phyloP scores from a whole-genome alignment of 345 rosid genomes.

The Corchorus capsularis region DNA sequence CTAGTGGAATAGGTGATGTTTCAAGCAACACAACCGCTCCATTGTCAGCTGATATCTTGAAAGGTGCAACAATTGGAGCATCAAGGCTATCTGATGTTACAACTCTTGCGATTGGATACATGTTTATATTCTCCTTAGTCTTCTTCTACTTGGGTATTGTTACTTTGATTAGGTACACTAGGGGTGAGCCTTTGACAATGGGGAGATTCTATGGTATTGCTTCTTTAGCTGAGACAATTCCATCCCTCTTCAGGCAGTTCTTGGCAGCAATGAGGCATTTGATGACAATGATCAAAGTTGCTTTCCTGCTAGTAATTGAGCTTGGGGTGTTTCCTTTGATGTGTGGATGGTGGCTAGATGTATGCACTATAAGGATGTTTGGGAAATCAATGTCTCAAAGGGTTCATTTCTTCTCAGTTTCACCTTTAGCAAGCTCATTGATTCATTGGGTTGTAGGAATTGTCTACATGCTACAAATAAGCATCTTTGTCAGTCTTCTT shows the following conservation, averaged over 20 bases:
- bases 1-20: constrained; percentile 55
- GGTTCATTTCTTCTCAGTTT: constrained; percentile 72
- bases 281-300: constrained; percentile 99
- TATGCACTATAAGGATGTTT: constrained; percentile 93
- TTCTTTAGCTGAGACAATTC: constrained; percentile 80
- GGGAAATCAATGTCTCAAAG: constrained; percentile 93
- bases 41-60: constrained; percentile 61
- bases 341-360: constrained; percentile 99
- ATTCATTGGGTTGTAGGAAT: constrained; percentile 98
- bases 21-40: constrained; percentile 56
- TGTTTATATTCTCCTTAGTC: constrained; percentile 69
- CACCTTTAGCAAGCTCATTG: constrained; percentile 94
- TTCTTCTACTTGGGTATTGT: constrained; percentile 81
- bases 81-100: constrained; percentile 95
- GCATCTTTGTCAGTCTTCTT: constrained; percentile 98
- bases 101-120: constrained; percentile 90
- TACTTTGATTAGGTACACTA: constrained; percentile 83
- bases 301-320: constrained; percentile 95
- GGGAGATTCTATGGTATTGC: constrained; percentile 89
- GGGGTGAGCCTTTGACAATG: constrained; percentile 88
- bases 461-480: constrained; percentile 93
- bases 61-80: constrained; percentile 58
- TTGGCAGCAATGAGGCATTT: constrained; percentile 97
- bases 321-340: constrained; percentile 98
- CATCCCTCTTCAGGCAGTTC: constrained; percentile 91